Evolutionary conservation across 306 rosid species (phyloP).

Genomic region (Mimosa pudica): DNA sequence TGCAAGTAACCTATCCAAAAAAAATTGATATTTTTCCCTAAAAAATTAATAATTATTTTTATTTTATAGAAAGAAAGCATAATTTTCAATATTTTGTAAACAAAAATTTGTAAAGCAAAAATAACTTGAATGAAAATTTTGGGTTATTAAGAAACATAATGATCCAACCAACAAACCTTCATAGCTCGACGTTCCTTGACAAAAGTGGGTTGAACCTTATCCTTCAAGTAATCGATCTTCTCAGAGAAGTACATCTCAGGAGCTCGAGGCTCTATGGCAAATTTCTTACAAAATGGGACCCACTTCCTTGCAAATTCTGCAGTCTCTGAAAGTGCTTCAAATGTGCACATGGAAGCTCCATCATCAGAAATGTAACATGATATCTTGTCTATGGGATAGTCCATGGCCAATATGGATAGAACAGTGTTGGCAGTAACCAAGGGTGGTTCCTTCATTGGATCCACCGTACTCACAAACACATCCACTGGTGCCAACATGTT

Average conservation of each 20-base stretch:
- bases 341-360: conserved; percentile 95
- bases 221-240: conserved; percentile 91
- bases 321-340: conserved; percentile 83
- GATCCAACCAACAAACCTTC: conserved; percentile 56
- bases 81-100: too few relatives aligned
- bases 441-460: conserved; percentile 98
- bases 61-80: background rate
- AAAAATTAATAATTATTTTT: background rate
- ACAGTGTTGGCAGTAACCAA: conserved; percentile 85
- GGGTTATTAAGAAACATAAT: background rate
- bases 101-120: too few relatives aligned
- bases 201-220: conserved; percentile 96
- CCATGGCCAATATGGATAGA: conserved; percentile 89
- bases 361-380: conserved; percentile 95
- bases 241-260: conserved; percentile 87
- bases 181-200: conserved; percentile 93
- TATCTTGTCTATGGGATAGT: conserved; percentile 85
- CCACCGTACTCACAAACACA: conserved; percentile 94
- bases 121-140: too few relatives aligned
- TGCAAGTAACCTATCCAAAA: too few relatives aligned
- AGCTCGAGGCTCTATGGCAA: conserved; percentile 80
- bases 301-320: conserved; percentile 92
- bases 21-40: background rate
- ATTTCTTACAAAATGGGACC: conserved; percentile 97
- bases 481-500: conserved; percentile 84